These are phyloP conservation scores for Boletus rubescentipes DNA, from an alignment of 768 basidiomycete genomes.

Conservation along the genomic window DNA sequence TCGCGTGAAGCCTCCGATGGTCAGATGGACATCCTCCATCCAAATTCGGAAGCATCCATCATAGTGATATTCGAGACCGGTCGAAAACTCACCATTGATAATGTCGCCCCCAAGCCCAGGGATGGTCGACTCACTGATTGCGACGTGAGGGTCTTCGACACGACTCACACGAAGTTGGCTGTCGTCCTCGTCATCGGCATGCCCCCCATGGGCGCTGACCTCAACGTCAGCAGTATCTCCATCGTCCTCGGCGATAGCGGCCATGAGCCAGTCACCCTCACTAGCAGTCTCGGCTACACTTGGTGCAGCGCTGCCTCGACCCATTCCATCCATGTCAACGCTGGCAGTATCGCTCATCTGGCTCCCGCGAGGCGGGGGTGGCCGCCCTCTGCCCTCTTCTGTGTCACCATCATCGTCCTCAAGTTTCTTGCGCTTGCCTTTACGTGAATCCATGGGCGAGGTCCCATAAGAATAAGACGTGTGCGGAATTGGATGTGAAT, in stretches of 20 bases:
- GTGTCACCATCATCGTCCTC: slow-evolving; percentile 84
- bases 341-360: slow-evolving; percentile 55
- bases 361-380: slow-evolving; percentile 52
- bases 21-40: slow-evolving; percentile 42
- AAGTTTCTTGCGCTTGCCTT: slow-evolving; percentile 86
- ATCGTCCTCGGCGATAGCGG: slow-evolving; percentile 75
- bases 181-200: slow-evolving; percentile 45
- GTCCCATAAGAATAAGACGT: slow-evolving; percentile 39
- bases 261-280: slow-evolving; percentile 88
- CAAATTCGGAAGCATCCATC: slow-evolving; percentile 48
- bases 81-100: slow-evolving; percentile 55
- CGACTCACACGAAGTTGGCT: slow-evolving; percentile 44
- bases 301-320: slow-evolving; percentile 62
- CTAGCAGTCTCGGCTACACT: slow-evolving; percentile 61
- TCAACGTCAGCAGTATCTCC: slow-evolving; percentile 56
- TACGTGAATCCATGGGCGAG: slow-evolving; percentile 58
- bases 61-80: slow-evolving; percentile 30
- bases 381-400: slow-evolving; percentile 68
- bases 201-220: slow-evolving; percentile 52
- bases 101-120: slow-evolving; percentile 34
- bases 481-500: slow-evolving; percentile 72
- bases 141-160: slow-evolving; percentile 40
- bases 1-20: slow-evolving; percentile 46
- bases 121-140: slow-evolving; percentile 33
- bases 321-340: slow-evolving; percentile 55